phyloP scores from a whole-genome alignment of 345 rosid genomes.

The Syzygium aqueum region DNA sequence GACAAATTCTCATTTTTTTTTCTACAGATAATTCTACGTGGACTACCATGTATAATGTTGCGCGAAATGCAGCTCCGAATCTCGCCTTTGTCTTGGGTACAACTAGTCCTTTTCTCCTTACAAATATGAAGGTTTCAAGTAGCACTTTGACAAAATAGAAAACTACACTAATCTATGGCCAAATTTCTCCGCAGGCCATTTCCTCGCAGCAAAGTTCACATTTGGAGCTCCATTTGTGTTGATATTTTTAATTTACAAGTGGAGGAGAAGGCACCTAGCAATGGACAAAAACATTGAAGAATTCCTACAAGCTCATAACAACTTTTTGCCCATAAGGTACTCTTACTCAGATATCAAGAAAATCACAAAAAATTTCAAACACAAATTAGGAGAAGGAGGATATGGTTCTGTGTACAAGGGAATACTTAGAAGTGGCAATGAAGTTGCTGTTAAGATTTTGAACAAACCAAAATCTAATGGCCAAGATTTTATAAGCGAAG shows the following conservation, averaged over 20 bases:
- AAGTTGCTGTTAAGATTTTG: neutral
- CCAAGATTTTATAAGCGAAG: neutral
- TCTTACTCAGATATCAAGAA: neutral
- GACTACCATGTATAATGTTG: neutral
- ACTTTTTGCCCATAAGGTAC: neutral
- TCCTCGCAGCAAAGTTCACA: neutral
- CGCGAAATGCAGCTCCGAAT: accelerated
- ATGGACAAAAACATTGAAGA: neutral
- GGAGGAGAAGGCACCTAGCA: neutral
- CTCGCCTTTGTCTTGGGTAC: neutral
- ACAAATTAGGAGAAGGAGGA: neutral
- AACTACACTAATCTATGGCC: neutral
- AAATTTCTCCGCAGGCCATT: neutral
- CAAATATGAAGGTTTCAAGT: neutral
- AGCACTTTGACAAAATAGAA: neutral
- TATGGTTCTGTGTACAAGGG: neutral
- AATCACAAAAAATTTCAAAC: neutral
- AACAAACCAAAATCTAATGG: neutral
- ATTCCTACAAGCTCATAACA: neutral
- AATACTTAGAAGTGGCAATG: neutral
- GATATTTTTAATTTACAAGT: neutral
- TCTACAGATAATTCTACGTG: neutral
- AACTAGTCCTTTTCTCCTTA: neutral
- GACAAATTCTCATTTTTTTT: neutral
- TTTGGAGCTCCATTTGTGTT: neutral